A percentile compares a stretch with the other conserved stretches of the same genome.
phyloP scores from a whole-genome alignment of 1,284 basidiomycete genomes.

The Heterobasidion annosum region DNA sequence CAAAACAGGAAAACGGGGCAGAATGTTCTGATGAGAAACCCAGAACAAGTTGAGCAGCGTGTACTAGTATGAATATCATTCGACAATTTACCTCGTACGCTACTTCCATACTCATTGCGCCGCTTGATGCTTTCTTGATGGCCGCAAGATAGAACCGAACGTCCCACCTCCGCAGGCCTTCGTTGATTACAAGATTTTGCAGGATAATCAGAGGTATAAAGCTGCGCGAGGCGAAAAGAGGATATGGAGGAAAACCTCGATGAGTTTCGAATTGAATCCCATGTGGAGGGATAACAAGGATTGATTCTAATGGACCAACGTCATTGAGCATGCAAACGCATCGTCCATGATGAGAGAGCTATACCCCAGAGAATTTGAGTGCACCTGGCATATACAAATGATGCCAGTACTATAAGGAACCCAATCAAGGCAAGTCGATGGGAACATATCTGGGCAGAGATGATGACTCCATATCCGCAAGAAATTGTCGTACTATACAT shows the following conservation, averaged over 20 bases:
- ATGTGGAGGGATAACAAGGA: slow-evolving; percentile 53
- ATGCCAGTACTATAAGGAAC: slow-evolving; percentile 5
- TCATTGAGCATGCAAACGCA: not conserved
- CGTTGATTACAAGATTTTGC: slow-evolving; percentile 62
- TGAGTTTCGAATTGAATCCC: slow-evolving; percentile 68
- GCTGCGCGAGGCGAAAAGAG: slow-evolving; percentile 35
- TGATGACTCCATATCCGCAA: not conserved
- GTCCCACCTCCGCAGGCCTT: slow-evolving; percentile 62
- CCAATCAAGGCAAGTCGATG: slow-evolving; percentile 2
- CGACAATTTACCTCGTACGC: slow-evolving; percentile 38
- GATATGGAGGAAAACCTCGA: slow-evolving; percentile 38
- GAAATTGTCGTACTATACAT: slow-evolving; percentile 6
- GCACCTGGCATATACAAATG: slow-evolving; percentile 22
- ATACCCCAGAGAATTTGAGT: slow-evolving; percentile 47
- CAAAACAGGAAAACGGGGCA: slow-evolving; percentile 57
- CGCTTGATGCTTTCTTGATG: slow-evolving; percentile 25
- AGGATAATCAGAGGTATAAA: slow-evolving; percentile 52
- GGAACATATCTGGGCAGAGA: slow-evolving; percentile 1
- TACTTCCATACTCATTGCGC: slow-evolving; percentile 29
- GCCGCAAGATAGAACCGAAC: slow-evolving; percentile 59
- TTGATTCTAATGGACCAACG: slow-evolving; percentile 42
- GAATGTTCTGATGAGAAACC: slow-evolving; percentile 36
- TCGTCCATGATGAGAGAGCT: slow-evolving; percentile 2
- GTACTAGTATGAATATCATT: slow-evolving; percentile 1
- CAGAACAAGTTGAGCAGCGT: not conserved